Base-by-base conservation (phyloP, 2,329 filamentous ascomycete genomes). In the Pseudogymnoascus sp. region DNA sequence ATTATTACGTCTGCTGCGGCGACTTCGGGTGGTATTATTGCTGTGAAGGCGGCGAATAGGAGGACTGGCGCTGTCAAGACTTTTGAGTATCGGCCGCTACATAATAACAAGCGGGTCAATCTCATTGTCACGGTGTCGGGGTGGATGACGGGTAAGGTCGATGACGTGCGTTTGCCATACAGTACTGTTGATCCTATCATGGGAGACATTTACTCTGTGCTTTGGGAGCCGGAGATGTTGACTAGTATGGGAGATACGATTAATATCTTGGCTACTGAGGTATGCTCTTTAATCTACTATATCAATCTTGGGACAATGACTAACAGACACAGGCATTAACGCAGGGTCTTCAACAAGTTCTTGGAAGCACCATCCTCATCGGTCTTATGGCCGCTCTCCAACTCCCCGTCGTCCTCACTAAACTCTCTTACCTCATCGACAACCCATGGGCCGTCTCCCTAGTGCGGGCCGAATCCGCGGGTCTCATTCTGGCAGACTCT, bases 141-240 rank as follows among this genome's bases (percentile, higher is more conserved):
- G 3, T 99, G 95, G 95, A 96, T 99, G 89, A 97, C 91, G 42
- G 95, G 96, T 71, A 97, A 96, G 73, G 87, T 96, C 62, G 95
- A 99, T 77, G 95, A 99, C 74, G 93, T 99, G 60, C 90, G 95
- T 65, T 77, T 99, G 71, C 95, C 95, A 6, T 99, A 90, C 76
- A 97, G 92, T 78, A 99, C 96, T 0, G 89, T 99, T 5, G 93
- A 99, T 74, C 91, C 96, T 0, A 85, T 97, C 67, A 99, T 99
- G 95, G 95, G 95, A 11, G 95, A 99, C 73, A 87, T 99, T 14
- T 99, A 99, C 77, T 97, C 93, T 0, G 88, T 99, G 10, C 80
- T 96, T 64, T 99, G 95, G 93, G 95, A 99, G 75, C 96, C 95
- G 2, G 95, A 99, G 73, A 96, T 99, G 93, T 83, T 99, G 73